phyloP scores from a whole-genome alignment of 768 basidiomycete species.

The Podaxis rugospora region DNA sequence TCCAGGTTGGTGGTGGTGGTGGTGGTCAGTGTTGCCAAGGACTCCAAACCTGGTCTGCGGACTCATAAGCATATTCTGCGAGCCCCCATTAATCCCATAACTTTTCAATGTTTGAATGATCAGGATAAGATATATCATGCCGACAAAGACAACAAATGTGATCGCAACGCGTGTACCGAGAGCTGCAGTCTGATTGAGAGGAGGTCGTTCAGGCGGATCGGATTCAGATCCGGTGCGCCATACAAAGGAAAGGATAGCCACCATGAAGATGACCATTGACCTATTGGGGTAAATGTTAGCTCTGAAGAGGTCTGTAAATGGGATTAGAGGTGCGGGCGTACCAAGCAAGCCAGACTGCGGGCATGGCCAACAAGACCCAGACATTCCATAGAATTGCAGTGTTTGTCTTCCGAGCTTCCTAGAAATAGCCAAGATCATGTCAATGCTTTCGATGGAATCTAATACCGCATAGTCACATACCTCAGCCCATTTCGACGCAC shows the following conservation, averaged over 20 bases:
- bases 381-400: constrained; percentile 32
- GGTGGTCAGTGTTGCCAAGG: background rate
- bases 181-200: constrained; percentile 33
- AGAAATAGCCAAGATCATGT: background rate
- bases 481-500: constrained; percentile 71
- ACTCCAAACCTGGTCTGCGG: constrained; percentile 5
- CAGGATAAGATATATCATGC: constrained; percentile 55
- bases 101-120: constrained; percentile 59
- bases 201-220: constrained; percentile 31
- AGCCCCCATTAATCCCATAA: constrained; percentile 41
- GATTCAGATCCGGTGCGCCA: constrained; percentile 59
- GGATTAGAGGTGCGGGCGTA: constrained; percentile 16
- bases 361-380: constrained; percentile 40
- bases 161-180: constrained; percentile 53
- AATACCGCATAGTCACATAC: constrained; percentile 25
- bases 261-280: constrained; percentile 65
- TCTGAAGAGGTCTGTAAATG: background rate
- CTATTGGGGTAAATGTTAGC: constrained; percentile 21
- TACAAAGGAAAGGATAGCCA: constrained; percentile 61
- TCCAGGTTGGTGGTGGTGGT: background rate
- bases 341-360: constrained; percentile 71
- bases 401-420: constrained; percentile 53
- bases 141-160: constrained; percentile 49
- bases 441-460: background rate
- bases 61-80: constrained; percentile 13